Evolutionary conservation across 1,284 basidiomycete species (phyloP).

Genomic region (Pseudozyma pruni): DNA sequence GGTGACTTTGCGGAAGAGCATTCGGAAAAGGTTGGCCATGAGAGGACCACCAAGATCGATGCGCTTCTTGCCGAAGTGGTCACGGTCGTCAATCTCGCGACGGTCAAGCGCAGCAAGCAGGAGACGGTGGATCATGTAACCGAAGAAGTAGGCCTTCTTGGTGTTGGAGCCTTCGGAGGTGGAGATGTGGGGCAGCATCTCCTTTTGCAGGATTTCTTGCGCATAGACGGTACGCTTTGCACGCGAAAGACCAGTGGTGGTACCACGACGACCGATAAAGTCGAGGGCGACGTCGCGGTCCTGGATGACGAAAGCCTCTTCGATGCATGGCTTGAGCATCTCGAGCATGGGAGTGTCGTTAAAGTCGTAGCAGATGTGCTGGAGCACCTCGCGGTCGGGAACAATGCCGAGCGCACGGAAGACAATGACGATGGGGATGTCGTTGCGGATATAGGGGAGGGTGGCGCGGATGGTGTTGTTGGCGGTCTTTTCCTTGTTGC

Average conservation of each 20-base stretch:
- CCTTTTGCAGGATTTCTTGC: conserved; percentile 97
- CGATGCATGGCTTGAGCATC: conserved; percentile 98
- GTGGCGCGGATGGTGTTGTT: conserved; percentile 93
- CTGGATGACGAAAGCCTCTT: conserved; percentile 98
- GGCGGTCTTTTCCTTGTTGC: conserved; percentile 85
- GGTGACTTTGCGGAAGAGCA: conserved; percentile 95
- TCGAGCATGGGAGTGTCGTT: conserved; percentile 95
- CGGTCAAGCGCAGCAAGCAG: conserved; percentile 91
- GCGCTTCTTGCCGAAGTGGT: conserved; percentile 99
- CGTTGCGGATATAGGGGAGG: conserved; percentile 96
- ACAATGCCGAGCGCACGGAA: conserved; percentile 98
- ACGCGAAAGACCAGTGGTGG: conserved; percentile 89
- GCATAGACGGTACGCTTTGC: conserved; percentile 94
- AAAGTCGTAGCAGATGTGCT: conserved; percentile 98
- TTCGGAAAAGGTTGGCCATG: conserved; percentile 93
- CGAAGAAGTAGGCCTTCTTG: conserved; percentile 99
- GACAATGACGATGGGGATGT: conserved; percentile 98
- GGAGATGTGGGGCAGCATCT: conserved; percentile 97
- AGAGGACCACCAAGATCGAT: conserved; percentile 95
- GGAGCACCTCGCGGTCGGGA: conserved; percentile 95
- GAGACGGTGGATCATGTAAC: conserved; percentile 99
- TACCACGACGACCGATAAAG: conserved; percentile 98
- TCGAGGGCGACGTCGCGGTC: conserved; percentile 90
- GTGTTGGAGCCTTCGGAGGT: conserved; percentile 95
- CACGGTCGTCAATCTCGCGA: conserved; percentile 96